A percentile compares a stretch with the other conserved stretches of the same genome.
Evolutionary conservation across 1,139 yeast species (phyloP).

Genomic region (Lipomyces yarrowii): DNA sequence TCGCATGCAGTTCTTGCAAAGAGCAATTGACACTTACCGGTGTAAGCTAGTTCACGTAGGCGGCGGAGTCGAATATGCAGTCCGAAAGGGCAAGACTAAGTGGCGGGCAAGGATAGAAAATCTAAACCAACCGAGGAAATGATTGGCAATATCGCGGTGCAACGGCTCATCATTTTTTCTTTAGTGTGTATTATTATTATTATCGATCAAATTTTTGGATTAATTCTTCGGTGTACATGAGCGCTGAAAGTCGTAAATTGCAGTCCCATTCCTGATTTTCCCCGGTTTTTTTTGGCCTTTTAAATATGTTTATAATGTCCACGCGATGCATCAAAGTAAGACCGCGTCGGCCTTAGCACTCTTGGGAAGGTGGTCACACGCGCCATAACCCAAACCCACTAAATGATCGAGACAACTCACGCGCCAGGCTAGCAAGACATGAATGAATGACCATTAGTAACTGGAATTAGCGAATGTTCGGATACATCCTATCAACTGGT

Average conservation of each 20-base stretch:
- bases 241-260: too few species aligned
- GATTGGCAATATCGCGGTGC: not conserved
- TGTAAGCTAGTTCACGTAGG: constrained; percentile 17
- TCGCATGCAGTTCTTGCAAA: constrained; percentile 22
- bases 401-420: too few species aligned
- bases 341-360: too few species aligned
- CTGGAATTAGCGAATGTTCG: too few species aligned
- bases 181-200: not conserved
- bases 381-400: not conserved
- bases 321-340: too few species aligned
- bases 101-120: constrained; percentile 13
- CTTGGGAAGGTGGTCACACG: not conserved
- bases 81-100: constrained; percentile 20
- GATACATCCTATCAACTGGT: too few species aligned
- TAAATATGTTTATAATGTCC: too few species aligned
- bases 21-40: constrained; percentile 24
- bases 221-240: too few species aligned
- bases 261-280: too few species aligned
- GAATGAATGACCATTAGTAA: too few species aligned
- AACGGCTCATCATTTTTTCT: not conserved
- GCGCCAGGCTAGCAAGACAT: too few species aligned
- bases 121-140: not conserved
- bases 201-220: not conserved
- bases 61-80: constrained; percentile 12
- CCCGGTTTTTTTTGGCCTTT: too few species aligned